These are phyloP conservation scores for Elsinoe perseae DNA, from an alignment of 2,329 filamentous ascomycete genomes.

Conservation along the genomic window DNA sequence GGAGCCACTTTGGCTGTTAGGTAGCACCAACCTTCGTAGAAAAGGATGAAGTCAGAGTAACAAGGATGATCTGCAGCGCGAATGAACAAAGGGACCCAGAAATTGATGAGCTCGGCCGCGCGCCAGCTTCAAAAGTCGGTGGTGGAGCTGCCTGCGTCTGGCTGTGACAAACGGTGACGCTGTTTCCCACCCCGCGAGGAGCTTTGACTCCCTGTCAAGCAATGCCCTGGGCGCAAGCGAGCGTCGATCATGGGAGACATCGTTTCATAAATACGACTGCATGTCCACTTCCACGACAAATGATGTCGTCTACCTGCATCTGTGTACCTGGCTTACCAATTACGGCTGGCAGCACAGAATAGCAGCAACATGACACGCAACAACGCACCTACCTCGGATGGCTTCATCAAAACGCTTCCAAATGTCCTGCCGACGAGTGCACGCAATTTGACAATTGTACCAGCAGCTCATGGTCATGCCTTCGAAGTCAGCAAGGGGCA, in stretches of 20 bases:
- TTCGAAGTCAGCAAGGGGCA: slow-evolving; percentile 31
- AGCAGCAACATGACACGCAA: background rate
- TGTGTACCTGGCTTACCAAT: background rate
- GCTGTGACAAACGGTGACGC: background rate
- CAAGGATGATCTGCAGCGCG: slow-evolving; percentile 4
- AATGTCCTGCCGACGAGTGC: background rate
- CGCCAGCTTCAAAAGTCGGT: background rate
- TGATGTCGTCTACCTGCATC: too few relatives aligned
- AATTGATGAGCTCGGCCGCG: background rate
- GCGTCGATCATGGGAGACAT: background rate
- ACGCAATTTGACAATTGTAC: slow-evolving; percentile 19
- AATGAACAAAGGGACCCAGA: background rate
- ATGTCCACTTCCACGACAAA: background rate
- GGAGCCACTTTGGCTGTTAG: slow-evolving; percentile 9
- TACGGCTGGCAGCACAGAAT: background rate
- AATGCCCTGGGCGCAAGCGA: background rate
- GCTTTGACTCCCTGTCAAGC: background rate
- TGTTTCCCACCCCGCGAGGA: background rate
- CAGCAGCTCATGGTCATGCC: slow-evolving; percentile 28
- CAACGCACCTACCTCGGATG: background rate
- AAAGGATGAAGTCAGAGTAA: background rate
- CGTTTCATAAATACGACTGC: background rate
- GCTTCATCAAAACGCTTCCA: background rate
- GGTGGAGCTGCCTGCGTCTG: background rate
- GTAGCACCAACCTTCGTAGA: background rate